Conservation (phyloP, 208 protist species). For the Trypanosomatidae sp. region DNA sequence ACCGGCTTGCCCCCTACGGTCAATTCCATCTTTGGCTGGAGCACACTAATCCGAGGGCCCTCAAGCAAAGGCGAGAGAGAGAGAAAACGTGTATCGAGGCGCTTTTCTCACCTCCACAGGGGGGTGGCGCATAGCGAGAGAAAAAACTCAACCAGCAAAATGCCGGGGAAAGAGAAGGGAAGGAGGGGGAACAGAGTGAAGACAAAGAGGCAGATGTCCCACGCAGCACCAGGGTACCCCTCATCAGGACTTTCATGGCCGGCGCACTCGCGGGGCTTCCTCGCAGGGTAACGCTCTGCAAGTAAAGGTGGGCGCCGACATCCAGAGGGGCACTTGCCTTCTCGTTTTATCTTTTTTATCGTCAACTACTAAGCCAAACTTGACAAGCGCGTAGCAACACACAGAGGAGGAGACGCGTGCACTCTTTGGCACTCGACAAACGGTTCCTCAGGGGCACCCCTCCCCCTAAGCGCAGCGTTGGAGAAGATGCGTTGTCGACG, state of each 20-base stretch:
- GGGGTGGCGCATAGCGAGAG: background rate
- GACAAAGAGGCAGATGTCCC: background rate
- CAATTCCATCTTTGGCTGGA: constrained; percentile 48
- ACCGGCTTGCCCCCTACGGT: constrained; percentile 35
- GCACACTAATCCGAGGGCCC: background rate
- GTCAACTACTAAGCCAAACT: background rate
- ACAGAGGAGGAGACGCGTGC: background rate
- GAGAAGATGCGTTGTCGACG: background rate
- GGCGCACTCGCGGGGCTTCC: background rate
- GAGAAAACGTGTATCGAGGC: background rate
- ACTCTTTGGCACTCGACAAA: background rate
- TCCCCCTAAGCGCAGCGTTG: background rate
- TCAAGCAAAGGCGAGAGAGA: background rate
- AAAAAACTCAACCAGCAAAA: background rate
- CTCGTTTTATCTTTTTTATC: background rate
- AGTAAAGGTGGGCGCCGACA: background rate
- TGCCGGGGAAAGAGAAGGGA: background rate
- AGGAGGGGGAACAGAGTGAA: background rate
- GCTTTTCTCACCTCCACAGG: background rate
- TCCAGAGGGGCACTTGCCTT: background rate
- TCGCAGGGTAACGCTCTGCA: background rate
- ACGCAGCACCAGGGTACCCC: background rate
- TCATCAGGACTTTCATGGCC: background rate
- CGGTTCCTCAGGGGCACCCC: background rate
- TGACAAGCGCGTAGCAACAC: background rate